phyloP scores from a whole-genome alignment of 768 basidiomycete species.

The Rhizopogon vulgaris region DNA sequence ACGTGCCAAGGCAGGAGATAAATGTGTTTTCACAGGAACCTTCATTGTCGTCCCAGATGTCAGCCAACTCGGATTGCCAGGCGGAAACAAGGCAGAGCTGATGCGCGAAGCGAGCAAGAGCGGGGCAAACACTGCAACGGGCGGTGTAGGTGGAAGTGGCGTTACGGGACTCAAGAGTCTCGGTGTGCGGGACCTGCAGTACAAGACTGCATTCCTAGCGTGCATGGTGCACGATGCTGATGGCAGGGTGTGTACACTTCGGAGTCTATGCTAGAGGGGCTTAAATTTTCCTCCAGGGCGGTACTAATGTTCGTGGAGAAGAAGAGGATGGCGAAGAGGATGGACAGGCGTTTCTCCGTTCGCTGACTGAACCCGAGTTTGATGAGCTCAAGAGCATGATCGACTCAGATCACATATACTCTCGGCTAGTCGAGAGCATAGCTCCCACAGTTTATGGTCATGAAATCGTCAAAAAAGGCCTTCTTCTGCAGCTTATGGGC shows the following conservation, averaged over 20 bases:
- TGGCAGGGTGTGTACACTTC: conserved; percentile 57
- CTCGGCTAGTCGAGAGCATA: conserved; percentile 87
- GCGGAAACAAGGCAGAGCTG: conserved; percentile 87
- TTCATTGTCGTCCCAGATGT: conserved; percentile 99
- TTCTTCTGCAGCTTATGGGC: conserved; percentile 94
- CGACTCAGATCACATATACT: conserved; percentile 90
- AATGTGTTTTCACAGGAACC: conserved; percentile 95
- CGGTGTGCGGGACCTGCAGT: conserved; percentile 92
- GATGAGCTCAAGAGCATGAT: conserved; percentile 95
- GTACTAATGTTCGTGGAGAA: conserved; percentile 88
- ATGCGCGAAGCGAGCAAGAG: conserved; percentile 77
- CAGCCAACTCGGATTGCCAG: conserved; percentile 89
- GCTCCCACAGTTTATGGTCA: conserved; percentile 99
- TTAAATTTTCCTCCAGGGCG: conserved; percentile 40
- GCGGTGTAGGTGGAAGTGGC: conserved; percentile 67
- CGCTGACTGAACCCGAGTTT: conserved; percentile 89
- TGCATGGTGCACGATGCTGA: conserved; percentile 96
- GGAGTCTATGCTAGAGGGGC: not conserved
- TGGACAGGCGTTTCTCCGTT: conserved; percentile 79
- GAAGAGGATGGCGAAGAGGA: conserved; percentile 73
- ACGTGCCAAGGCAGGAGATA: conserved; percentile 98
- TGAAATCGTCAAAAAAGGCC: conserved; percentile 97
- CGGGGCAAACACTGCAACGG: conserved; percentile 52
- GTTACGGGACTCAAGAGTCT: conserved; percentile 92
- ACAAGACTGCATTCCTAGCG: conserved; percentile 97